These are phyloP conservation scores for Fusarium denticulatum DNA, from an alignment of 2,329 filamentous ascomycete genomes.

Conservation along the genomic window DNA sequence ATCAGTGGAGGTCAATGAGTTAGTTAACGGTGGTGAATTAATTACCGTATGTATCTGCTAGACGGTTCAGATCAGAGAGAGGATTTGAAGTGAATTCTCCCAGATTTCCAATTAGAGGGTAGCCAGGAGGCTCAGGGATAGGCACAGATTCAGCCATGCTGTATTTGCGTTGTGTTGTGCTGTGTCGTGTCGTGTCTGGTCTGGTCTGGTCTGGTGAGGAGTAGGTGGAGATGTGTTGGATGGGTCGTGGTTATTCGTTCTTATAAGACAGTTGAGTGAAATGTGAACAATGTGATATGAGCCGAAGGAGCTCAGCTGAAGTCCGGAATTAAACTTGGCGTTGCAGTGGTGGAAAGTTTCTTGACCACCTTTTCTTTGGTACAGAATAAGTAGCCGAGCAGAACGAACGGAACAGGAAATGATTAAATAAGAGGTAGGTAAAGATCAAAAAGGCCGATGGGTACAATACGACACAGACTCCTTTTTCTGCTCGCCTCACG, in stretches of 20 bases:
- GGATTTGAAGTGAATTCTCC: constrained; percentile 70
- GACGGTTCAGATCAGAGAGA: constrained; percentile 61
- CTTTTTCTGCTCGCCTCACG: constrained; percentile 2
- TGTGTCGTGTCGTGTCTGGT: neutral
- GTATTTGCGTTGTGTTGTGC: neutral
- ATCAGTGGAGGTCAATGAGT: constrained; percentile 4
- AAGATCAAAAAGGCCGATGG: neutral
- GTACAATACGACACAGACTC: neutral
- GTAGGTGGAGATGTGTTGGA: neutral
- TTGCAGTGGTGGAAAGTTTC: constrained; percentile 10
- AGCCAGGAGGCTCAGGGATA: constrained; percentile 71
- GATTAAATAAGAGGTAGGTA: neutral
- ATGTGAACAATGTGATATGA: constrained; percentile 4
- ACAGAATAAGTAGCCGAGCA: neutral
- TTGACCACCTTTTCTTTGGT: neutral
- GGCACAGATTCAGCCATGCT: constrained; percentile 52
- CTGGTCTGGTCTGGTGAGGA: neutral
- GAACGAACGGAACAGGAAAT: neutral
- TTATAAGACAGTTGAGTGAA: neutral
- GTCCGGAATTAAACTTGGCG: constrained; percentile 3
- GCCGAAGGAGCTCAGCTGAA: neutral
- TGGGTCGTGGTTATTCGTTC: neutral
- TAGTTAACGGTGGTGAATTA: neutral
- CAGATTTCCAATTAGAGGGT: constrained; percentile 74
- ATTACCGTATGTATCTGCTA: constrained; percentile 73